phyloP scores from a whole-genome alignment of 2,329 filamentous ascomycete genomes.

The Fusarium hostae region DNA sequence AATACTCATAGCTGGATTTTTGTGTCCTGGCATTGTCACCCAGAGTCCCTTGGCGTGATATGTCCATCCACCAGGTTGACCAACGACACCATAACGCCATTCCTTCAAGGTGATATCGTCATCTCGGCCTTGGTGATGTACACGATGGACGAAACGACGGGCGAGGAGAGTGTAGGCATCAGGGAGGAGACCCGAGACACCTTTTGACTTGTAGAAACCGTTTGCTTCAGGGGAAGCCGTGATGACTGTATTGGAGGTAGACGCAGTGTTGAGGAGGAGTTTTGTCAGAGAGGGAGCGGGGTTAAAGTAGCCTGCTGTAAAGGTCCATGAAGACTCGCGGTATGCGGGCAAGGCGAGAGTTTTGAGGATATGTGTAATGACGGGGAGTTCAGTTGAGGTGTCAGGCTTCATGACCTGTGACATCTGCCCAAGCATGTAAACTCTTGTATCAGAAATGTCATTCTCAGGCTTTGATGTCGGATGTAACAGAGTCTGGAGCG shows the following conservation, averaged over 20 bases:
- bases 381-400: constrained; percentile 88
- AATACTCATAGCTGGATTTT: constrained; percentile 79
- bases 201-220: constrained; percentile 90
- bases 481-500: constrained; percentile 74
- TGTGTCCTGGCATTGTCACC: constrained; percentile 77
- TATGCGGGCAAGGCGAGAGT: constrained; percentile 73
- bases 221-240: constrained; percentile 95
- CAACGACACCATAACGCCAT: constrained; percentile 86
- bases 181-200: constrained; percentile 89
- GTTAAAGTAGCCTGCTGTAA: constrained; percentile 99
- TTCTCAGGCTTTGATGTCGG: constrained; percentile 28
- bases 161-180: constrained; percentile 92
- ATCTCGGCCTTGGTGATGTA: constrained; percentile 58
- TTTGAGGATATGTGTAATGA: constrained; percentile 78
- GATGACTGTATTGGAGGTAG: constrained; percentile 80
- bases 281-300: constrained; percentile 86
- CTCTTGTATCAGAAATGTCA: constrained; percentile 68
- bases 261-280: constrained; percentile 79
- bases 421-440: constrained; percentile 90
- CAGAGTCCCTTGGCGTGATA: constrained; percentile 98
- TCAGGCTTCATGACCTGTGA: constrained; percentile 84
- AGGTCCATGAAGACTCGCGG: constrained; percentile 84
- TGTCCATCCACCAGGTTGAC: constrained; percentile 88
- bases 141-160: constrained; percentile 77
- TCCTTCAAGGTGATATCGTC: constrained; percentile 80